Evolutionary conservation across 306 rosid species (phyloP).

Genomic region (Casuarina glauca): DNA sequence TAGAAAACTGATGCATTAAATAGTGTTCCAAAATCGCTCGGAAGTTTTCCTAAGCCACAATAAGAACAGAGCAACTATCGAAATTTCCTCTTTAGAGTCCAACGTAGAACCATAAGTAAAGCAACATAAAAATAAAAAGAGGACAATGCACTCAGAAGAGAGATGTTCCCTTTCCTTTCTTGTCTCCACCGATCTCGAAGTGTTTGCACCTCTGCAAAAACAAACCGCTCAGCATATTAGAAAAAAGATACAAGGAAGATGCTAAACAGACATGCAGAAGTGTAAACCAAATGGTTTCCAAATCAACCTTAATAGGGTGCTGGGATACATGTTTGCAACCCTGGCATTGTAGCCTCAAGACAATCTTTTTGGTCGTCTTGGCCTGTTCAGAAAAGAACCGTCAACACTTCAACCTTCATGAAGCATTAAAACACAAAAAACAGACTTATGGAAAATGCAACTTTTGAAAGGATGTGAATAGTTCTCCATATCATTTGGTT

Average conservation of each 20-base stretch:
- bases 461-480: neutral
- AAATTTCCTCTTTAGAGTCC: neutral
- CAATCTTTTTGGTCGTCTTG: constrained; percentile 3
- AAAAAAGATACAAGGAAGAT: neutral
- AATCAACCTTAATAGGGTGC: neutral
- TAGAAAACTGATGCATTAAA: neutral
- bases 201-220: constrained; percentile 7
- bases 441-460: neutral
- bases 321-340: neutral
- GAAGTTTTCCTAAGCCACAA: neutral
- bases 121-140: neutral
- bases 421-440: neutral
- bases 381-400: neutral
- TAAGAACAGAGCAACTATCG: neutral
- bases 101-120: neutral
- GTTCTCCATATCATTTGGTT: neutral
- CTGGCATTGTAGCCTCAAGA: neutral
- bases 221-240: neutral
- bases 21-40: neutral
- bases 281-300: neutral
- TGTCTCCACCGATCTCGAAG: constrained; percentile 4
- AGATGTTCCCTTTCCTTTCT: neutral
- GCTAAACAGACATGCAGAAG: neutral
- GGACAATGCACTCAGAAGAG: neutral
- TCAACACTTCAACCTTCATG: neutral